A percentile compares a stretch with the other conserved stretches of the same genome.
Conservation (phyloP, 2,329 filamentous ascomycete genomes). For the Lojkania enalia region DNA sequence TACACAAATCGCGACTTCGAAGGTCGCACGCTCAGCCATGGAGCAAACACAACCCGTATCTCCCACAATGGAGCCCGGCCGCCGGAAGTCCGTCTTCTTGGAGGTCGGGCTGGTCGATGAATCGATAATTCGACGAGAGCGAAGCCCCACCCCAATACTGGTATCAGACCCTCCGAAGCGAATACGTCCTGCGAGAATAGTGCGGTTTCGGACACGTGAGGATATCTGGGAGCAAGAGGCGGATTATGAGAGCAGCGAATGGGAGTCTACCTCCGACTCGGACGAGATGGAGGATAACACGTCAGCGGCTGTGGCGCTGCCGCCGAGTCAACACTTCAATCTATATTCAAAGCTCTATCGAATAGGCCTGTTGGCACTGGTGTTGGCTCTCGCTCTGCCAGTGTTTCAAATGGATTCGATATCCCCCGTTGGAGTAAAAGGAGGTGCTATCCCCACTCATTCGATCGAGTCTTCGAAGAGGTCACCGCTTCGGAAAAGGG, state of each 20-base stretch:
- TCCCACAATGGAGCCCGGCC: slow-evolving; percentile 19
- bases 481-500: slow-evolving; percentile 27
- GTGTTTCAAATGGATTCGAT: slow-evolving; percentile 35
- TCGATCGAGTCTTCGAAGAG: slow-evolving; percentile 22
- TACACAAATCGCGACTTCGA: slow-evolving; percentile 5
- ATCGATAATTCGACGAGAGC: slow-evolving; percentile 30
- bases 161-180: slow-evolving; percentile 20
- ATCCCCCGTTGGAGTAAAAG: slow-evolving; percentile 30
- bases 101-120: slow-evolving; percentile 45
- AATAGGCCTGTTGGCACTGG: slow-evolving; percentile 31
- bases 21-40: slow-evolving; percentile 25
- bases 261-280: slow-evolving; percentile 33
- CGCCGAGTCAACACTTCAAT: slow-evolving; percentile 10
- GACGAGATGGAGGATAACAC: slow-evolving; percentile 19
- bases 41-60: slow-evolving; percentile 32
- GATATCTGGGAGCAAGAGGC: slow-evolving; percentile 27
- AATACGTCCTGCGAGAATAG: slow-evolving; percentile 30
- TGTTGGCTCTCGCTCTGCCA: slow-evolving; percentile 40
- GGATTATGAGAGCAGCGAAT: slow-evolving; percentile 22
- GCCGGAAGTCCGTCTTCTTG: slow-evolving; percentile 40
- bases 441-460: slow-evolving; percentile 27
- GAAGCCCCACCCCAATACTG: slow-evolving; percentile 34
- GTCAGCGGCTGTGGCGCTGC: slow-evolving; percentile 6
- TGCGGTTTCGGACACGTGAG: slow-evolving; percentile 39
- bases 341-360: slow-evolving; percentile 31